Percentiles rank a stretch among this genome's conserved stretches.
phyloP scores from a whole-genome alignment of 2,329 filamentous ascomycete species.

The Claviceps sp. region DNA sequence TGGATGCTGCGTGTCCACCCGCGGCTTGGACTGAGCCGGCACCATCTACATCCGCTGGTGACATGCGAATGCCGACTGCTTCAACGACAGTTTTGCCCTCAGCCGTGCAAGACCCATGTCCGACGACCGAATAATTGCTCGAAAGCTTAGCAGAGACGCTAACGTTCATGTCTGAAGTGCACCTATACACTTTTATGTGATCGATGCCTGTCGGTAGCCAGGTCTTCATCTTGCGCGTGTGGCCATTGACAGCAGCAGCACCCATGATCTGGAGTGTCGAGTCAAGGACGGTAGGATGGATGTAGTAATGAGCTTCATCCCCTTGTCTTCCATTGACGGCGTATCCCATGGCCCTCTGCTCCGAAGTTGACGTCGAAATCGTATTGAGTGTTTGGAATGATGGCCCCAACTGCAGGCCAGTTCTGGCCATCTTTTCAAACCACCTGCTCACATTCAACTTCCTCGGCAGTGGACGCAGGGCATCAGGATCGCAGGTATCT shows the following conservation, averaged over 20 bases:
- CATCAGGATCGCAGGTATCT: not conserved
- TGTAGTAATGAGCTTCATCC: not conserved
- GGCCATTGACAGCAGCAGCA: not conserved
- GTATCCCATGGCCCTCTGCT: not conserved
- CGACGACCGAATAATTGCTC: not conserved
- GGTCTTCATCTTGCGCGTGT: not conserved
- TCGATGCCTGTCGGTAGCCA: not conserved
- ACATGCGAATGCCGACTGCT: not conserved
- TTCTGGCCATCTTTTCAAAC: not conserved
- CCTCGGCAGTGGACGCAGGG: not conserved
- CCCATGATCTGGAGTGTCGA: not conserved
- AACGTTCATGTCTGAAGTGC: not conserved
- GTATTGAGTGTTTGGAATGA: not conserved
- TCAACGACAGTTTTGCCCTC: not conserved
- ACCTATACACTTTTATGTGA: not conserved
- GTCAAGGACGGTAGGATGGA: slow-evolving; percentile 1
- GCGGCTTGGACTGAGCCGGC: not conserved
- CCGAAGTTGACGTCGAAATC: not conserved
- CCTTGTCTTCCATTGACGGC: not conserved
- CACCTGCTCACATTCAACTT: not conserved
- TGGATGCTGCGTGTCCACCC: not conserved
- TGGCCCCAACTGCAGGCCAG: not conserved
- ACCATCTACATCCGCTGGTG: not conserved
- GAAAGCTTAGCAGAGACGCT: not conserved
- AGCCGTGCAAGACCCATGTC: not conserved